Conservation (phyloP, 106 monocot genomes). For the Acorus calamus region DNA sequence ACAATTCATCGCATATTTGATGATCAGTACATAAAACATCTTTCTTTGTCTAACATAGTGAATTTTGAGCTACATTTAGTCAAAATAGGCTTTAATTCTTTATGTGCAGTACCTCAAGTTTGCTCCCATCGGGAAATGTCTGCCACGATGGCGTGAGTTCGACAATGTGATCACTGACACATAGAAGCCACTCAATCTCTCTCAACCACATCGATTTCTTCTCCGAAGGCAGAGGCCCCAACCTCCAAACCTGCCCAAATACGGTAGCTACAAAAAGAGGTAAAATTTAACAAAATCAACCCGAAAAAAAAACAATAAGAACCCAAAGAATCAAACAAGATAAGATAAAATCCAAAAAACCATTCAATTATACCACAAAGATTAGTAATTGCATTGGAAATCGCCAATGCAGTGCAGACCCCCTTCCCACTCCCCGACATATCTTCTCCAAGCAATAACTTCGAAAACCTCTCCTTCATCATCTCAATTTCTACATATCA, state of each 20-base stretch:
- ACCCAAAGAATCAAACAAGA: too few species aligned
- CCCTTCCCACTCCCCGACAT: conserved; percentile 93
- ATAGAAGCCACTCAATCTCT: conserved; percentile 44
- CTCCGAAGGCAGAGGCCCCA: conserved; percentile 26
- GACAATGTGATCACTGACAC: conserved; percentile 40
- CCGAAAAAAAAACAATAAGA: not conserved
- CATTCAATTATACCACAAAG: conserved; percentile 47
- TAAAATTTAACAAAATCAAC: not conserved
- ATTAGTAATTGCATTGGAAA: conserved; percentile 93
- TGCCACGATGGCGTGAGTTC: conserved; percentile 33
- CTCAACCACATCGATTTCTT: conserved; percentile 43
- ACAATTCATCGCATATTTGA: too few species aligned
- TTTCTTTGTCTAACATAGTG: too few species aligned
- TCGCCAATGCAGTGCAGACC: conserved; percentile 78
- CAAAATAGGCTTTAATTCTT: not conserved
- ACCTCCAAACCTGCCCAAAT: conserved; percentile 32
- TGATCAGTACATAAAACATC: too few species aligned
- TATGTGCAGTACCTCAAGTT: conserved; percentile 13
- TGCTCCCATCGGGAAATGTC: conserved; percentile 38
- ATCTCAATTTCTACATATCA: conserved; percentile 56
- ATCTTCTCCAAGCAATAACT: conserved; percentile 91
- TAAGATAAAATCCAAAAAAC: not conserved
- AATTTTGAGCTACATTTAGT: too few species aligned
- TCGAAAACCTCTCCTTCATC: conserved; percentile 97
- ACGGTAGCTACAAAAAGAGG: conserved; percentile 24